Conservation (phyloP, 2,329 filamentous ascomycete species). For the Fusarium palustre region DNA sequence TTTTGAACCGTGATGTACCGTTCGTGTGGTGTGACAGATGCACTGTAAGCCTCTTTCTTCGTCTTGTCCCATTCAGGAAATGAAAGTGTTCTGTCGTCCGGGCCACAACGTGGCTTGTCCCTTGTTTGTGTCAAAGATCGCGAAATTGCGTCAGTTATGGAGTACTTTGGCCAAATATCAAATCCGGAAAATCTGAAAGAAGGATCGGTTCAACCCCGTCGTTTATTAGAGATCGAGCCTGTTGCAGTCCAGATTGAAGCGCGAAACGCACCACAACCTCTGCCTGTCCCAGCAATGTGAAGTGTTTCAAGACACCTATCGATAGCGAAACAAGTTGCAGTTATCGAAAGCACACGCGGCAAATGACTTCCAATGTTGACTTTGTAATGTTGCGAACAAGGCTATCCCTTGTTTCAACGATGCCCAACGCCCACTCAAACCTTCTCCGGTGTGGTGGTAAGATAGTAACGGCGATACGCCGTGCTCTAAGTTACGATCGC, state of each 20-base stretch:
- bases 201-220: constrained; percentile 34
- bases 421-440: constrained; percentile 43
- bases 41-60: constrained; percentile 35
- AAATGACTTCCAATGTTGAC: constrained; percentile 33
- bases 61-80: constrained; percentile 44
- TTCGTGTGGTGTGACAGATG: constrained; percentile 42
- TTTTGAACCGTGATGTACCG: constrained; percentile 30
- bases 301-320: constrained; percentile 15
- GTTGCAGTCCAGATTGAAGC: constrained; percentile 27
- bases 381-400: constrained; percentile 43
- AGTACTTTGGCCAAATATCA: constrained; percentile 32
- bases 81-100: constrained; percentile 22
- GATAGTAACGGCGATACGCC: constrained; percentile 35
- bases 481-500: constrained; percentile 46
- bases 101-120: constrained; percentile 42
- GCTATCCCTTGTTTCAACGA: constrained; percentile 47
- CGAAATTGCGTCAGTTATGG: constrained; percentile 38
- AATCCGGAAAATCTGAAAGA: constrained; percentile 31
- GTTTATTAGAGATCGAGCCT: constrained; percentile 46
- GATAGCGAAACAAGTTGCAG: constrained; percentile 29
- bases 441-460: constrained; percentile 30
- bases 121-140: constrained; percentile 38
- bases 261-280: constrained; percentile 29
- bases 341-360: constrained; percentile 30
- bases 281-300: constrained; percentile 32